Evolutionary conservation across 2,329 filamentous ascomycete genomes (phyloP), one percentile per base, ranked within the genome.

Genomic region (Cordyceps cicadae): DNA sequence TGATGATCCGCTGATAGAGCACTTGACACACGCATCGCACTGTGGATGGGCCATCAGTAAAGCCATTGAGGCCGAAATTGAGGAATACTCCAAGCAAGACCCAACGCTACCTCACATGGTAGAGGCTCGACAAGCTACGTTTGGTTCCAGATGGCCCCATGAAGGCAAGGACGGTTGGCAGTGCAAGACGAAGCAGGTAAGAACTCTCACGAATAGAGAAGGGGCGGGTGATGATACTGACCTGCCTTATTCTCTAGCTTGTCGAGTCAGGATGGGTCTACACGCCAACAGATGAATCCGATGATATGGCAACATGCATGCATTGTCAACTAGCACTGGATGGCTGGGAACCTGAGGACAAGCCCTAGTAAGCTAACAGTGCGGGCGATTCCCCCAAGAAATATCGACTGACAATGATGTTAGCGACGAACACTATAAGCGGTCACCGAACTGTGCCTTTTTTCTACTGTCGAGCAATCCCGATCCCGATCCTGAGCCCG

Each of bases 261-360:
- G 90, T 90, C 39, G 90, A 93, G 65, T 90, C 91, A 32, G 94
- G 94, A 12, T 99, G 93, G 92, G 92, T 89, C 70, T 97, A 92
- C 74, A 95, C 92, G 26, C 92, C 94, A 0, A 90, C 85, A 6
- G 76, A 84, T 49, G 91, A 93, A 49, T 90, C 87, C 14, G 87
- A 94, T 65, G 94, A 99, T 72, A 90, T 93, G 76, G 90, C 90
- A 11, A 94, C 89, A 12, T 99, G 94, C 71, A 82, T 89, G 32
- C 97, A 97, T 75, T 99, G 94, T 76, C 85, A 89, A 61, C 76
- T 97, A 17, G 91, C 88, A 12, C 81, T 99, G 12, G 93, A 97
- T 72, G 92, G 92, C 7, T 99, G 95, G 94, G 94, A 97, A 70
- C 87, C 88, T 1, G 87, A 87, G 62, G 94, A 99, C 72, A 90